Conservation (phyloP, 2,329 filamentous ascomycete species). For the Huntiella bhutanensis region DNA sequence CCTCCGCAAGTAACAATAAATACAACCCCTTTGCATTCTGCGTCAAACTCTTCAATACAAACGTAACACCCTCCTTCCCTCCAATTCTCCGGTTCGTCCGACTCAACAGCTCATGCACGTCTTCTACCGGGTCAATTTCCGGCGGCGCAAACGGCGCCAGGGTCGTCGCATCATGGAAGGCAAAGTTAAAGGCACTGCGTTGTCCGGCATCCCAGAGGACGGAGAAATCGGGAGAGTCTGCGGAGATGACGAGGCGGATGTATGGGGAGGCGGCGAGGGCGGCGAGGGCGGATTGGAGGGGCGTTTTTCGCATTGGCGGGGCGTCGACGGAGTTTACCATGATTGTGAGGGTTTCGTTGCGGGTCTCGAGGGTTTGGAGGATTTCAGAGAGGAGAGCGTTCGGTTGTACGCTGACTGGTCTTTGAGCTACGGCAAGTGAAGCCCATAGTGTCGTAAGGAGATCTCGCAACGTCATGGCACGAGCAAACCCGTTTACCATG, state of each 20-base stretch:
- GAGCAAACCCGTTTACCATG: slow-evolving; percentile 70
- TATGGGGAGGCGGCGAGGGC: slow-evolving; percentile 55
- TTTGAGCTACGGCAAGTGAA: slow-evolving; percentile 35
- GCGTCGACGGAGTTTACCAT: slow-evolving; percentile 80
- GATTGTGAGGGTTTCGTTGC: slow-evolving; percentile 37
- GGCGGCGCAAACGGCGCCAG: slow-evolving; percentile 43
- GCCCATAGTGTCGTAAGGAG: slow-evolving; percentile 49
- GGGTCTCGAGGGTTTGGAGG: slow-evolving; percentile 36
- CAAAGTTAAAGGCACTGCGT: slow-evolving; percentile 65
- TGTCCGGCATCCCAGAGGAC: slow-evolving; percentile 77
- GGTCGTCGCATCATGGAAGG: slow-evolving; percentile 89
- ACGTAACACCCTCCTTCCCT: slow-evolving; percentile 78
- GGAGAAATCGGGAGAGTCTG: slow-evolving; percentile 73
- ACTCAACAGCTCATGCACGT: slow-evolving; percentile 72
- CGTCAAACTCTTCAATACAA: slow-evolving; percentile 74
- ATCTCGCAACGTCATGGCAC: slow-evolving; percentile 46
- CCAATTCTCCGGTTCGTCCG: slow-evolving; percentile 61
- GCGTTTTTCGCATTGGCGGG: slow-evolving; percentile 49
- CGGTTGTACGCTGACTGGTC: slow-evolving; percentile 41
- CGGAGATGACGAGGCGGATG: slow-evolving; percentile 58
- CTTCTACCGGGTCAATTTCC: slow-evolving; percentile 73
- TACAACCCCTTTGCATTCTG: slow-evolving; percentile 86
- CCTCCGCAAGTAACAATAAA: slow-evolving; percentile 64
- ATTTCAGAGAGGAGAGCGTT: slow-evolving; percentile 49
- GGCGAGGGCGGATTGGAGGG: slow-evolving; percentile 53